Evolutionary conservation across 352 stramenopile species (phyloP), one percentile per base, ranked within the genome.

Genomic region (Phytopythium vexans): DNA sequence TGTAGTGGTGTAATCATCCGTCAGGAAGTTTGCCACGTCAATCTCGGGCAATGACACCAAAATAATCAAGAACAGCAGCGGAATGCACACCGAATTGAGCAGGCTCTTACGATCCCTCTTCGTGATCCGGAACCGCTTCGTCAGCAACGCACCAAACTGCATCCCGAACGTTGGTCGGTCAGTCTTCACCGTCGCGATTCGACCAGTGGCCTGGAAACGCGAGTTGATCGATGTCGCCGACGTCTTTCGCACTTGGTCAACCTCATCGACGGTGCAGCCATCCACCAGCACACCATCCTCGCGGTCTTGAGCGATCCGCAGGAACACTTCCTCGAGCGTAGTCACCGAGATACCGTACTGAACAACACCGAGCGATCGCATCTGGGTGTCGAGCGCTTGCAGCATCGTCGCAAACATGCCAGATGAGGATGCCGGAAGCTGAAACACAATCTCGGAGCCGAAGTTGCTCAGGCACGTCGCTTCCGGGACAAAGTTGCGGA

Each of bases 311-410:
- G 78, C 75, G 52, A 89, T 89, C 10, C 70, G 69, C 50, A 99
- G 64, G 66, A 99, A 99, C 0, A 99, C 96, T 77, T 99, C 97
- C 63, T 99, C 97, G 6, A 99, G 72, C 0, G 97, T 99, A n/a
- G 97, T 99, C 41, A 99, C 95, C 14, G 89, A 96, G 31, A 99
- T 83, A 36, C 97, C 97, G 69, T 99, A 99, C 38, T 89, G 81
- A 6, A 74, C 58, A 51, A 99, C 81, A 5, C 62, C 59, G 14
- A 96, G 52, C 7, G 60, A 49, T 2, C 60, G 52, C 49, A 84
- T 59, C 36, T 74, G 43, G 4, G 49, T 41, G 35, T 90, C 80
- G 8, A 99, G 63, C 4, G 80, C 69, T 52, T 91, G 62, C 52
- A 99, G 92, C 68, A 99, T 91, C 1, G 43, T 57, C n/a, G 86